These are phyloP conservation scores for Mortierella sp. DNA, from an alignment of 371 early-diverging fungal species.

Conservation along the genomic window DNA sequence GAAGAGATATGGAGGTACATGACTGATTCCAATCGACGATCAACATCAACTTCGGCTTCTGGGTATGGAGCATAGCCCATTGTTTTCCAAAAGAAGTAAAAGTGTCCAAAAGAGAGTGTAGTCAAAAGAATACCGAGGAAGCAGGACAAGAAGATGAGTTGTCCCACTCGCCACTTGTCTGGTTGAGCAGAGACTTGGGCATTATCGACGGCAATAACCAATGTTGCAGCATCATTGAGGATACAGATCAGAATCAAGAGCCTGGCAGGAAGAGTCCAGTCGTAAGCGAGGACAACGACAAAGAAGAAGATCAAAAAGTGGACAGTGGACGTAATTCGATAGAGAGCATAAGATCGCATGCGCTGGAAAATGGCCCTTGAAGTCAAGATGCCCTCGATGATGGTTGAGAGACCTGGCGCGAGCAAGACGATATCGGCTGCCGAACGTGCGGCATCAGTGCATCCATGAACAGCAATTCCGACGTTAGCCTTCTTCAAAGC, in stretches of 20 bases:
- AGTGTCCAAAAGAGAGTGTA: slow-evolving; percentile 85
- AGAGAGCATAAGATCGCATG: slow-evolving; percentile 92
- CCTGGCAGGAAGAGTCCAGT: slow-evolving; percentile 87
- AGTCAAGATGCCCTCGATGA: slow-evolving; percentile 86
- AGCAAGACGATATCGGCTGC: slow-evolving; percentile 95
- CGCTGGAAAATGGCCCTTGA: slow-evolving; percentile 95
- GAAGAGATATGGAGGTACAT: slow-evolving; percentile 94
- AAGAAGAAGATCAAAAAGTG: slow-evolving; percentile 96
- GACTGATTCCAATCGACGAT: slow-evolving; percentile 76
- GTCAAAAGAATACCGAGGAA: slow-evolving; percentile 81
- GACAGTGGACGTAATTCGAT: slow-evolving; percentile 94
- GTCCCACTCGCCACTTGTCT: slow-evolving; percentile 95
- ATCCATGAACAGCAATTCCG: slow-evolving; percentile 89
- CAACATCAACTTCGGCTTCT: slow-evolving; percentile 18
- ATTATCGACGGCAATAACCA: slow-evolving; percentile 94
- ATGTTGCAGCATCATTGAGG: slow-evolving; percentile 91
- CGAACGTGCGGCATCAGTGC: slow-evolving; percentile 94
- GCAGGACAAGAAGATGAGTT: slow-evolving; percentile 84
- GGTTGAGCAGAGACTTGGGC: slow-evolving; percentile 87
- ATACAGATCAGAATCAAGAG: slow-evolving; percentile 89
- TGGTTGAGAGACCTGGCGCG: slow-evolving; percentile 91
- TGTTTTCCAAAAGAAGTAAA: slow-evolving; percentile 76
- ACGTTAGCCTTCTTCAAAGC: slow-evolving; percentile 92
- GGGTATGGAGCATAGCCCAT: slow-evolving; percentile 46
- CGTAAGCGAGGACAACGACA: slow-evolving; percentile 80